These are phyloP conservation scores for Brassica juncea DNA, from an alignment of 345 rosid species.

Conservation along the genomic window DNA sequence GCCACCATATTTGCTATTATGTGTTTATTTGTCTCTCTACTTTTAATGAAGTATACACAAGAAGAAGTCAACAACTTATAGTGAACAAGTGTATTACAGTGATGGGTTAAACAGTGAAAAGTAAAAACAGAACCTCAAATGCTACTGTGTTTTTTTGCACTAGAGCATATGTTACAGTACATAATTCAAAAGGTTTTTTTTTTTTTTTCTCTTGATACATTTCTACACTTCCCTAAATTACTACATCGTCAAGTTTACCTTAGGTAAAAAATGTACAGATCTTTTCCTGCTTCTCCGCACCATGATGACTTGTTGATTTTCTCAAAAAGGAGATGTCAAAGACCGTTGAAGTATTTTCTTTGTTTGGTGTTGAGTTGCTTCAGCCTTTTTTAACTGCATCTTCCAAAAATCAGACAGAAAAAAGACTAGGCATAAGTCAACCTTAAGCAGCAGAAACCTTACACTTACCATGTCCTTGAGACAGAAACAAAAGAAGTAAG, in stretches of 20 bases:
- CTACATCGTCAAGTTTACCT: conserved; percentile 18
- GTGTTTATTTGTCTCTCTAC: not conserved
- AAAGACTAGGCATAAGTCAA: not conserved
- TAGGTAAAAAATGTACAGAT: conserved; percentile 28
- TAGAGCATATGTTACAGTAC: not conserved
- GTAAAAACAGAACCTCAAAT: conserved; percentile 5
- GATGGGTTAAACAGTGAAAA: conserved; percentile 16
- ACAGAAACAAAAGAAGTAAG: not conserved
- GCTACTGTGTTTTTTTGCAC: not conserved
- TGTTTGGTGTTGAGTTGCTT: conserved; percentile 47
- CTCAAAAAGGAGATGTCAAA: conserved; percentile 79
- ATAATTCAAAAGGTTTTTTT: not conserved
- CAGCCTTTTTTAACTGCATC: conserved; percentile 49
- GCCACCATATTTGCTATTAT: not conserved
- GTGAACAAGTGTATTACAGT: conserved; percentile 1
- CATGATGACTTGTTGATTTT: conserved; percentile 20
- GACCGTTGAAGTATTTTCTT: conserved; percentile 55
- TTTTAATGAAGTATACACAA: conserved; percentile 10
- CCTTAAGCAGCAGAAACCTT: conserved; percentile 10
- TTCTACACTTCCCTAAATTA: conserved; percentile 19
- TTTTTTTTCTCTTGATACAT: not conserved
- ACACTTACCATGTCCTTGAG: not conserved
- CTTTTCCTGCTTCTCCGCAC: not conserved
- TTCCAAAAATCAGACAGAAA: conserved; percentile 17
- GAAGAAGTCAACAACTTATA: conserved; percentile 4